Evolutionary conservation across 306 rosid genomes (phyloP), one percentile per base, ranked within the genome.

Genomic region (Neltuma alba): DNA sequence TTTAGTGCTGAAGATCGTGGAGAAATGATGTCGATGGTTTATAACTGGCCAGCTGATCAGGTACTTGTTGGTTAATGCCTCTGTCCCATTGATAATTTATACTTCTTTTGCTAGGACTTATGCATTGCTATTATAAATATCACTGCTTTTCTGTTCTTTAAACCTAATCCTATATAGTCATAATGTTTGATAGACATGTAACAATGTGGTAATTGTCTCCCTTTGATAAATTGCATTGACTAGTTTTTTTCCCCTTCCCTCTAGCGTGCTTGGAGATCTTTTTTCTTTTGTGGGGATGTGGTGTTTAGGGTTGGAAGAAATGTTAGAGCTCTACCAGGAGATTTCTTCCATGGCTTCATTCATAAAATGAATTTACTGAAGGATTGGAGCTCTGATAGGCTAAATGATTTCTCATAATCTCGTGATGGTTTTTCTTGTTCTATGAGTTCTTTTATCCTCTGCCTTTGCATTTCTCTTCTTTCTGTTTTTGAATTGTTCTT

Each of bases 11-110:
- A 82, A 82, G 99, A 96, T 83, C 91, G 96, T 75, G 99, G 99
- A 79, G 99, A 96, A 91, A 96, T 96, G 99, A 96, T 96, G 99
- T 96, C 99, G 36, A 96, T 96, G 99, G 94, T 96, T 82, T 96
- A 96, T 85, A 96, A 96, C 76, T 96, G 99, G 99, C 99, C 99
- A 71, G 96, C 99, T 71, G 99, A 96, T 48, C 97, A 95, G 99
- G 98, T 94, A 62, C 60, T 77, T 65, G 60, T 45, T 69, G 72
- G 70, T 76, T 21, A 47, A 36, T 44, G 40, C 80, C 37, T 52
- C 60, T 48, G 74, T 73, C 70, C 41, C 28, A 57, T 70, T 9
- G 13, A 54, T 52, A 74, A 74, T 48, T 16, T 40, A 58, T 27
- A 58, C 13, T 28, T 60, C 9, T 38, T 69, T 78, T 25, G 14